Percentiles rank a stretch among this genome's conserved stretches.
These are phyloP conservation scores for Calonectria fujianensis DNA, from an alignment of 2,329 filamentous ascomycete species.

Conservation along the genomic window DNA sequence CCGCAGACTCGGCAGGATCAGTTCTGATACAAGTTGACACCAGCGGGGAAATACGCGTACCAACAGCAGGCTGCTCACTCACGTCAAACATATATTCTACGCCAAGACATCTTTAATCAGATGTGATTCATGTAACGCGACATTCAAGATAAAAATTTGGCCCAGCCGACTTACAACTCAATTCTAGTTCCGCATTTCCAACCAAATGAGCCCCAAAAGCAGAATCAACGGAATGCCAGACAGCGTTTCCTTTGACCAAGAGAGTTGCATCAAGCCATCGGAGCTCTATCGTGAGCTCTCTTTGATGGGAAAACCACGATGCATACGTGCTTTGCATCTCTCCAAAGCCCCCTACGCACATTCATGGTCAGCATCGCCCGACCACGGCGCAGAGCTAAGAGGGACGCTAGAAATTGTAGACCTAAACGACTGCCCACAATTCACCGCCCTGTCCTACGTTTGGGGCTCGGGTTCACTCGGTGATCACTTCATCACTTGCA, in stretches of 20 bases:
- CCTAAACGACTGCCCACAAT: background rate
- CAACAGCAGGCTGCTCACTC: background rate
- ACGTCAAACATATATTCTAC: background rate
- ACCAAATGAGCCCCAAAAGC: background rate
- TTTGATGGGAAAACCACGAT: background rate
- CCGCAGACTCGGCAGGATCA: background rate
- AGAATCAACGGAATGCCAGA: background rate
- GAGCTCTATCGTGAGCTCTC: background rate
- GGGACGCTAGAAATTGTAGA: background rate
- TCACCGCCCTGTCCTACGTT: slow-evolving; percentile 19
- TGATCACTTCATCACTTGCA: background rate
- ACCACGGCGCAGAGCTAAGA: background rate
- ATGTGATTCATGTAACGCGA: background rate
- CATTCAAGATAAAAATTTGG: background rate
- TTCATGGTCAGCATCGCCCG: background rate
- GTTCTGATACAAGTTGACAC: background rate
- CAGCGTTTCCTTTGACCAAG: background rate
- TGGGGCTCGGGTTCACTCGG: background rate
- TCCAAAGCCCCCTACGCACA: background rate
- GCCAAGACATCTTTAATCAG: too few species aligned
- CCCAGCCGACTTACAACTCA: background rate
- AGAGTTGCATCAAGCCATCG: background rate
- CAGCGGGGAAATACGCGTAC: background rate
- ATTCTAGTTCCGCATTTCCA: background rate
- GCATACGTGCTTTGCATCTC: background rate